phyloP scores from a whole-genome alignment of 805 yeast genomes.

The Pichia occidentalis region DNA sequence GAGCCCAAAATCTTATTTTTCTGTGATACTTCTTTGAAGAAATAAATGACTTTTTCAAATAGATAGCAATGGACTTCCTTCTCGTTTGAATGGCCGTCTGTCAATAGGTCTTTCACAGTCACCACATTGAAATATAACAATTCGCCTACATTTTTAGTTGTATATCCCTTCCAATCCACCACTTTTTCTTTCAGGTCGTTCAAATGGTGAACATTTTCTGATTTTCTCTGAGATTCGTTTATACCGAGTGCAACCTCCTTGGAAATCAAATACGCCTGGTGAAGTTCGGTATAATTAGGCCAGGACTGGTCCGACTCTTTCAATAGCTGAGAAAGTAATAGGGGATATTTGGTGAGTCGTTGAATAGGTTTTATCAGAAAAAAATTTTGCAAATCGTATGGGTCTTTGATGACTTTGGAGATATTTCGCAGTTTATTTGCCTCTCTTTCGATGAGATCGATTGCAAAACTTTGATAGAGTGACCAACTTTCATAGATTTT shows the following conservation, averaged over 20 bases:
- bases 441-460: slow-evolving; percentile 68
- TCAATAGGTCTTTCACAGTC: slow-evolving; percentile 51
- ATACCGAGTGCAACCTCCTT: slow-evolving; percentile 81
- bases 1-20: slow-evolving; percentile 43
- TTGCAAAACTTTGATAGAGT: slow-evolving; percentile 79
- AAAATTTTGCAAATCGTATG: slow-evolving; percentile 83
- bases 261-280: slow-evolving; percentile 63
- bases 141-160: slow-evolving; percentile 75
- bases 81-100: slow-evolving; percentile 55
- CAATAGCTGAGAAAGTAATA: slow-evolving; percentile 67
- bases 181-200: slow-evolving; percentile 69
- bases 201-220: slow-evolving; percentile 73
- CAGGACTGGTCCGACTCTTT: slow-evolving; percentile 51
- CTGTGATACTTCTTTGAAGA: slow-evolving; percentile 53
- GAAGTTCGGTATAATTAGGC: slow-evolving; percentile 59
- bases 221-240: slow-evolving; percentile 88
- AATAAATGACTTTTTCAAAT: slow-evolving; percentile 61
- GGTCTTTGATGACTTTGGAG: slow-evolving; percentile 64
- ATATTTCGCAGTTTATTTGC: slow-evolving; percentile 48
- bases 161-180: slow-evolving; percentile 88
- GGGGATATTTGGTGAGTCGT: slow-evolving; percentile 91
- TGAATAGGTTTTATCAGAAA: slow-evolving; percentile 92
- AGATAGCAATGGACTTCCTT: slow-evolving; percentile 85
- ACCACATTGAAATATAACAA: slow-evolving; percentile 69
- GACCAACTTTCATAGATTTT: slow-evolving; percentile 93